Percentiles rank a stretch among this genome's conserved stretches.
phyloP scores from a whole-genome alignment of 371 early-diverging fungal species.

The Furculomyces boomerangus region DNA sequence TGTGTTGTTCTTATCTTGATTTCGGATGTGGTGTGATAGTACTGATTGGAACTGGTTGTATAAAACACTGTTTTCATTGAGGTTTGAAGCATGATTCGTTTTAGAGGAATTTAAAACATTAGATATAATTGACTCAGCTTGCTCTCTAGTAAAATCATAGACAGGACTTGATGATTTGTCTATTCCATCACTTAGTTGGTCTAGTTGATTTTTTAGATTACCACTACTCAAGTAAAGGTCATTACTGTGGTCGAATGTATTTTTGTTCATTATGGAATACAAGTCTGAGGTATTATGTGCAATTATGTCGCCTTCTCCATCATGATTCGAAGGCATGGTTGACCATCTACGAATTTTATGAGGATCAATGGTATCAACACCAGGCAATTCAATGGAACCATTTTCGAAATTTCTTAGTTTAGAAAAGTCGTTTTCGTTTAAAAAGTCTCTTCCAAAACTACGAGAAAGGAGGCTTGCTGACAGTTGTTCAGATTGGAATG shows the following conservation, averaged over 20 bases:
- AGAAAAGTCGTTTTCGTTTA: not conserved
- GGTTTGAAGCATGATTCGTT: not conserved
- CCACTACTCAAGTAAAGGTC: not conserved
- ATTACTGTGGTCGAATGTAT: not conserved
- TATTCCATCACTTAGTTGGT: not conserved
- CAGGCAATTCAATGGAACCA: not conserved
- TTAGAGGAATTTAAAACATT: not conserved
- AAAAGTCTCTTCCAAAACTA: not conserved
- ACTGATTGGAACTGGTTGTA: not conserved
- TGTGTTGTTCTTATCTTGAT: not conserved
- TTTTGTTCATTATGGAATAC: not conserved
- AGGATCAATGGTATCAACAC: not conserved
- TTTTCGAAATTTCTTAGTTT: not conserved
- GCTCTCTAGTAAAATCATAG: not conserved
- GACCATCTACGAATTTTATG: not conserved
- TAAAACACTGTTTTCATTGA: not conserved
- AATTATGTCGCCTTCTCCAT: not conserved
- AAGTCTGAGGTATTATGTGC: not conserved
- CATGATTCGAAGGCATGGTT: not conserved
- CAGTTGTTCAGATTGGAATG: too few species aligned
- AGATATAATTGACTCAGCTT: not conserved
- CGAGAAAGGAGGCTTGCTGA: too few species aligned
- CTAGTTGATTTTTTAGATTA: not conserved
- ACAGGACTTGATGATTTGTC: not conserved
- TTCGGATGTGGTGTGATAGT: not conserved